Evolutionary conservation across 78 protist species (phyloP), one percentile per base, ranked within the genome.

Genomic region (Carpediemonas membranifera): DNA sequence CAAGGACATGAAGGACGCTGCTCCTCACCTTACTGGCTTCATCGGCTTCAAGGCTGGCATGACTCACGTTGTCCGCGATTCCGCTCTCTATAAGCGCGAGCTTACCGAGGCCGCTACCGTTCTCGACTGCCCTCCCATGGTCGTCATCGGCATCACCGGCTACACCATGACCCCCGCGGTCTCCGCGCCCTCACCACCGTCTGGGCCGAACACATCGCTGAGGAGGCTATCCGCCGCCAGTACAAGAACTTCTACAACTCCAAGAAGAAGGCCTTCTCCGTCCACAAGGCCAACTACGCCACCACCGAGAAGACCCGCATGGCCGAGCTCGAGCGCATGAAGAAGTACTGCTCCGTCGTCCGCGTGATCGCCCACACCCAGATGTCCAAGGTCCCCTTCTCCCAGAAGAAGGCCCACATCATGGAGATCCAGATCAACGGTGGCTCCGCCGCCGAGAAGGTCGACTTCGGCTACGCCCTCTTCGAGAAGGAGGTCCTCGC

Each of bases 351-450:
- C 84, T 33, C 83, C 11, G 94, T 94, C 70, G 82, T 97, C 76
- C 95, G 99, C 71, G 96, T 91, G 59, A 34, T 97, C 56, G 90
- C 90, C 66, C 99, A 97, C 96, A 94, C 99, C 62, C 97, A 94
- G 89, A 51, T 79, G 58, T 36, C 57, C 83, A 78, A 82, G 80
- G 3, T 84, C 78, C 51, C 54, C 58, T 30, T 76, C n/a, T 64
- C 89, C 75, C 96, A 86, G 83, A 95, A 95, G 98, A 93, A 90
- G 86, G 96, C 99, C 14, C 94, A 95, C 90, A 65, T 97, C 51
- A 72, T 91, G 78, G 99, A 97, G 85, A 92, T 97, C 87, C 99
- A 97, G 83, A 44, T 97, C 78, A 97, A 97, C 90, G 99, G 99
- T 35, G 99, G 99, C 64, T 44, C 85, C 43, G 34, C 84, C 55